Evolutionary conservation across 352 stramenopile species (phyloP).

Genomic region (Globisporangium polare): DNA sequence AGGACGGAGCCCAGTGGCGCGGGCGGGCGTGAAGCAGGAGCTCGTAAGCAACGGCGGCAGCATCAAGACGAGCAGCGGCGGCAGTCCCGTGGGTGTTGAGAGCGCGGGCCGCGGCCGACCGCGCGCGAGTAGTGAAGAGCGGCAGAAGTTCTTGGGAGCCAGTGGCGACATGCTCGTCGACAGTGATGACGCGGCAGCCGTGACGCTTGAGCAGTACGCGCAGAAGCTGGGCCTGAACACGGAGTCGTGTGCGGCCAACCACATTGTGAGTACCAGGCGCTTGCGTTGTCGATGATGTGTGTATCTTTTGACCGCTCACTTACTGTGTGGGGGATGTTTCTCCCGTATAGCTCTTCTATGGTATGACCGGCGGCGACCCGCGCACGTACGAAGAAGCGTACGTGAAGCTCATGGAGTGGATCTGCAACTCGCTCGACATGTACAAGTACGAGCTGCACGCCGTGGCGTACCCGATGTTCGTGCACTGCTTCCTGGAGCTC

Average conservation of each 20-base stretch:
- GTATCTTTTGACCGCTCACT: neutral
- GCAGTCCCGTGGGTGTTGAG: conserved; percentile 14
- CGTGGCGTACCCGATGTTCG: conserved; percentile 74
- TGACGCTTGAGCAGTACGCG: conserved; percentile 57
- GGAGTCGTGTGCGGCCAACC: conserved; percentile 68
- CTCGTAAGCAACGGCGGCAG: neutral
- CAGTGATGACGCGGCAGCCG: neutral
- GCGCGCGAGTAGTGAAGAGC: conserved; percentile 2
- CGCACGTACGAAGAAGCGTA: conserved; percentile 68
- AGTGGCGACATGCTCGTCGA: conserved; percentile 11
- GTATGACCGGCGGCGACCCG: conserved; percentile 54
- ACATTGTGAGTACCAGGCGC: conserved; percentile 41
- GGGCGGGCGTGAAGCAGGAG: conserved; percentile 7
- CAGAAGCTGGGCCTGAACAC: conserved; percentile 62
- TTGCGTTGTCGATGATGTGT: neutral
- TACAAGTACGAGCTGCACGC: conserved; percentile 83
- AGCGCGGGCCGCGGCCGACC: neutral
- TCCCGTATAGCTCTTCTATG: conserved; percentile 61
- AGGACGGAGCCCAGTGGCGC: neutral
- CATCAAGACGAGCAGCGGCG: neutral
- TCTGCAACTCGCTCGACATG: conserved; percentile 84
- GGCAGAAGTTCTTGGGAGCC: conserved; percentile 26
- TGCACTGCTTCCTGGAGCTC: conserved; percentile 80
- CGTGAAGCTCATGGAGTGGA: conserved; percentile 68
- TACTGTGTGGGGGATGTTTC: neutral